Conservation (phyloP, 495 filamentous ascomycete species). For the Clavariopsis aquatica region DNA sequence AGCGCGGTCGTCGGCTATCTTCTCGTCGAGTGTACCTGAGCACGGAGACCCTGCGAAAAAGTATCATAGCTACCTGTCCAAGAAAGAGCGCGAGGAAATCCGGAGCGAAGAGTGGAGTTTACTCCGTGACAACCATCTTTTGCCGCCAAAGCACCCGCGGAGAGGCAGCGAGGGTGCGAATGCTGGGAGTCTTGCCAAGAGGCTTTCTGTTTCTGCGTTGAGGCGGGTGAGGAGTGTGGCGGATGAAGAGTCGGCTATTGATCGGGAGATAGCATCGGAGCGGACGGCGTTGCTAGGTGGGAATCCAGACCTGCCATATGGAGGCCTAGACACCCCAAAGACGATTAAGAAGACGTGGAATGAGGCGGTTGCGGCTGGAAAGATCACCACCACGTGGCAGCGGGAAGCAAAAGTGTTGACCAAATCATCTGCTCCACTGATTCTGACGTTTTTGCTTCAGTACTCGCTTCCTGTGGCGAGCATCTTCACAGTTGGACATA, state of each 20-base stretch:
- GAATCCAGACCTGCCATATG: conserved; percentile 40
- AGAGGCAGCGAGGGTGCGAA: conserved; percentile 26
- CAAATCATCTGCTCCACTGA: conserved; percentile 60
- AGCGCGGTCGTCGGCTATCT: conserved; percentile 55
- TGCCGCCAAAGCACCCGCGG: conserved; percentile 62
- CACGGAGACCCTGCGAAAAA: conserved; percentile 19
- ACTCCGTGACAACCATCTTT: conserved; percentile 73
- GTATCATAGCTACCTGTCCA: conserved; percentile 55
- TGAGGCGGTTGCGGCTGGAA: conserved; percentile 34
- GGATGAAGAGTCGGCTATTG: conserved; percentile 38
- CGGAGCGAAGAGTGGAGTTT: conserved; percentile 73
- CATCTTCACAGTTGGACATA: conserved; percentile 54
- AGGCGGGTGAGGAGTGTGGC: conserved; percentile 38
- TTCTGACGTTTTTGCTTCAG: conserved; percentile 71
- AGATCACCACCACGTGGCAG: conserved; percentile 38
- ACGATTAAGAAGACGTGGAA: conserved; percentile 40
- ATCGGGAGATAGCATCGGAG: conserved; percentile 44
- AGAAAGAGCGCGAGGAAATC: conserved; percentile 63
- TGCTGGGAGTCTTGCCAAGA: conserved; percentile 27
- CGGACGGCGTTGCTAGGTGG: conserved; percentile 54
- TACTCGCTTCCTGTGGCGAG: conserved; percentile 69
- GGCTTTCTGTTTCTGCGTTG: conserved; percentile 26
- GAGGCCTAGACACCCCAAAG: conserved; percentile 44
- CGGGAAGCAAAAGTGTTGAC: conserved; percentile 53
- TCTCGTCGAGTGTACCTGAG: conserved; percentile 49